Base-by-base conservation (phyloP, 2,329 filamentous ascomycete species). In the Paracorniculantispora psalliotae region DNA sequence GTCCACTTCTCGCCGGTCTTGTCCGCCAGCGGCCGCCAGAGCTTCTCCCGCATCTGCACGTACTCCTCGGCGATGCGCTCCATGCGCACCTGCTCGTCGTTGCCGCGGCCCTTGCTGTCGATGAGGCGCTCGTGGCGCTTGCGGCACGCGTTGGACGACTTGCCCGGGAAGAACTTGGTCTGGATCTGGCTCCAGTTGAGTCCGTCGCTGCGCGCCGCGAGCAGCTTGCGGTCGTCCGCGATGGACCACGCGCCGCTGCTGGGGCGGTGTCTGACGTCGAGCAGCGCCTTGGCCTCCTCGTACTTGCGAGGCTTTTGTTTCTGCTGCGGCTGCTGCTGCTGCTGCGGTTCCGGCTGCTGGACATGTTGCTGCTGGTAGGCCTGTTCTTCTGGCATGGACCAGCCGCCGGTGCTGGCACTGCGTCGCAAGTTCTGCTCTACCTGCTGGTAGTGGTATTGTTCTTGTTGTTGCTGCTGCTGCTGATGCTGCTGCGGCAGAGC, bases 131-230 rank as follows among this genome's bases (percentile, higher is more conserved):
- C 91, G 67, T 96, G 91, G 58, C 91, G 85, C 76, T 96, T 96
- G 63, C 91, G 89, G 75, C 91, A 96, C 19, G 92, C 92, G 71
- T 94, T 94, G 60, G 88, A 77, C 9, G 84, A 85, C 77, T 96
- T 96, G 70, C 75, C 80, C 1, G 87, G 88, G 71, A 96, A 96
- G 73, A 91, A 85, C 62, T 81, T 83, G 62, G 80, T 79, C 66
- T 91, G 87, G 69, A 96, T 94, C 66, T 90, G 87, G 57, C 84
- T 82, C 91, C 91, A 96, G 73, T 92, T 93, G 70, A 92, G 81
- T 25, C 89, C 89, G 67, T 87, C 84, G 50, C 87, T 83, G 56
- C 91, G 84, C 17, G 90, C 89, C 46, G 78, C 75, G 62, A 93
- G 78, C 46, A 96, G 82, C 39, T 84, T 84, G 66, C 88, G 81